Percentiles rank a stretch among this genome's conserved stretches.
Conservation (phyloP, 345 rosid genomes). For the Populus ilicifolia region DNA sequence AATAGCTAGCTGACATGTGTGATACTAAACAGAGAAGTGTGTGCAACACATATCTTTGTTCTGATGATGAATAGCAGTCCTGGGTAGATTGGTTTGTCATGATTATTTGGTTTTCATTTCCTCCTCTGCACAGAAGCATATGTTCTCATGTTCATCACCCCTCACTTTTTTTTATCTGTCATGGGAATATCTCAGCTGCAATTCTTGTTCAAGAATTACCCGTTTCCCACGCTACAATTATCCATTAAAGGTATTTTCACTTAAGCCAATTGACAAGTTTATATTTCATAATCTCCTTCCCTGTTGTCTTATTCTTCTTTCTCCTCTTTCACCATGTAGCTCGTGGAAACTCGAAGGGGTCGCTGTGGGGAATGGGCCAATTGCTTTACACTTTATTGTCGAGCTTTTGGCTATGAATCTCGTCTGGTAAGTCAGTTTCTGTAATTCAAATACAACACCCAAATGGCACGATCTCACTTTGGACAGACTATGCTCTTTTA, state of each 20-base stretch:
- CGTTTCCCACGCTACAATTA: conserved; percentile 91
- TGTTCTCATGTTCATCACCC: conserved; percentile 2
- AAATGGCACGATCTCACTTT: not conserved
- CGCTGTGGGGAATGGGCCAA: conserved; percentile 99
- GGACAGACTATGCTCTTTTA: not conserved
- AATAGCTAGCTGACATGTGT: too few relatives aligned
- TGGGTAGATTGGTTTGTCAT: not conserved
- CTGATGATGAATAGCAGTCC: not conserved
- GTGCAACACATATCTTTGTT: not conserved
- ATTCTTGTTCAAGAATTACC: conserved; percentile 55
- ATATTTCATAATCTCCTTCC: conserved; percentile 11
- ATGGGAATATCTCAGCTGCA: conserved; percentile 49
- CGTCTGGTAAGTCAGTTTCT: conserved; percentile 62
- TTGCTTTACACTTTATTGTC: conserved; percentile 92
- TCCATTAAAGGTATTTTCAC: conserved; percentile 67
- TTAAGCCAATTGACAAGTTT: not conserved
- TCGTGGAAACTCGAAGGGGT: conserved; percentile 81
- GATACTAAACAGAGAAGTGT: not conserved
- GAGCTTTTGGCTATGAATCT: conserved; percentile 80
- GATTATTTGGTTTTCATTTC: not conserved
- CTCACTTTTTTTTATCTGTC: not conserved
- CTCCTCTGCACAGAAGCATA: not conserved
- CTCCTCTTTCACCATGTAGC: conserved; percentile 39
- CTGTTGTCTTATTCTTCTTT: conserved; percentile 6
- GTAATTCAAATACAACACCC: not conserved